Base-by-base conservation (phyloP, 768 basidiomycete species). In the Cantharellus anzutake region DNA sequence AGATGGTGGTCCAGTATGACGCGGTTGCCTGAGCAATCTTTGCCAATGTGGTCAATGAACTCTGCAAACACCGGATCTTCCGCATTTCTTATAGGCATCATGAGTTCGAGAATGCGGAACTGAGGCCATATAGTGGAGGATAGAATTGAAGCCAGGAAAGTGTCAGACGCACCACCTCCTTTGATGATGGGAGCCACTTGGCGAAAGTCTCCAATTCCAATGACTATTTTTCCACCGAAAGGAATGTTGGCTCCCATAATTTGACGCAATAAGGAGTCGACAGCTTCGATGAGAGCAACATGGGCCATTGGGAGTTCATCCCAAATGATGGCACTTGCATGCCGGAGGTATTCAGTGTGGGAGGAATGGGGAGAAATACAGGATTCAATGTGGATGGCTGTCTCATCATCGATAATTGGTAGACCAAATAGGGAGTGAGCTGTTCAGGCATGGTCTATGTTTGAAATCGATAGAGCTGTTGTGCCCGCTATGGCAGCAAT, bases 261-360 rank as follows among this genome's bases (percentile, higher is more conserved):
- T 4, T 62, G 63, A 3, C 68, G 67, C 38, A 67, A 69, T 0
- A 68, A 64, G 14, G 70, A 69, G 51, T 75, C 70, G 5, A 74
- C 69, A 60, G 72, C 73, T 7, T 61, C 57, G 0, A 73, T 57
- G 0, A 70, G 71, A 0, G 72, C 68, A 35, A 61, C 64, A 57
- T 75, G 73, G 16, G 70, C 71, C 71, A 73, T 73, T 2, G 75
- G 74, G 2, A 71, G 69, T 63, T 76, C 74, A 64, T 76, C 75
- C 72, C 73, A 74, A 2, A 72, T 68, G 35, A 74, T 67, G 0
- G 70, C 57, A 1, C 64, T 42, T 0, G 71, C 66, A 20, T 68
- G 60, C 0, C 58, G 60, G 4, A 75, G 68, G 29, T 75, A 67
- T 39, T 74, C 70, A 0, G 68, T 72, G 0, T 68, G 63, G 1